Base-by-base conservation (phyloP, 164 flowering plant species). In the Paratinospora sagittata region DNA sequence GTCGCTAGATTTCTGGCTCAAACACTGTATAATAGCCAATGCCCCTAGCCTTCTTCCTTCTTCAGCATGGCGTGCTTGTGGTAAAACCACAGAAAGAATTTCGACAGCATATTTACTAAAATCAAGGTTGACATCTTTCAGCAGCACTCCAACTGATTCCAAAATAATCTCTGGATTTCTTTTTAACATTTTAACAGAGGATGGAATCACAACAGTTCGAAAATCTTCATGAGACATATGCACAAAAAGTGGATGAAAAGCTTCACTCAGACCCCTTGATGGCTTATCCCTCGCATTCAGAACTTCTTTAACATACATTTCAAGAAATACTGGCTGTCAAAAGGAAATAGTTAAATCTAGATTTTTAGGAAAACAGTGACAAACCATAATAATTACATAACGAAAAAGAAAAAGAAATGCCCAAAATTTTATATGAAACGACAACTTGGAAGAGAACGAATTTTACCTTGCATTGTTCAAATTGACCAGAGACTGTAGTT, bases 161-260 rank as follows among this genome's bases (percentile, higher is more conserved):
- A 96, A 52, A 9, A 89, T 89, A 75, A 93, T 89, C 86, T 96
- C 99, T n/a, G 99, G 99, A 76, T 91, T 96, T 65, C 99, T 85
- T 75, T 90, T 96, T 76, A 96, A 76, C 98, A 96, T 91, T 82
- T 91, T 96, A 34, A 90, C 69, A 52, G 89, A 85, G 34, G 98
- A 80, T 55, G 99, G 98, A 73, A 96, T 62, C 67, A 93, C 84
- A 67, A 81, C 70, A 65, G 58, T 86, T 72, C 78, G 87, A 68
- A 96, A 89, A 79, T 96, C 97, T 61, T 96, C 99, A 81, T 91
- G 99, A 3, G 79, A 75, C 80, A 93, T 72, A 74, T 69, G 81
- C 67, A 34, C 71, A 74, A 90, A 88, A 70, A 96, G 87, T 57
- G 97, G 89, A 52, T 45, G 49, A 81, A 93, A 96, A 39, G 92